Percentiles rank a stretch among this genome's conserved stretches.
These are phyloP conservation scores for Phytophthora cactorum DNA, from an alignment of 352 stramenopile genomes.

Conservation along the genomic window DNA sequence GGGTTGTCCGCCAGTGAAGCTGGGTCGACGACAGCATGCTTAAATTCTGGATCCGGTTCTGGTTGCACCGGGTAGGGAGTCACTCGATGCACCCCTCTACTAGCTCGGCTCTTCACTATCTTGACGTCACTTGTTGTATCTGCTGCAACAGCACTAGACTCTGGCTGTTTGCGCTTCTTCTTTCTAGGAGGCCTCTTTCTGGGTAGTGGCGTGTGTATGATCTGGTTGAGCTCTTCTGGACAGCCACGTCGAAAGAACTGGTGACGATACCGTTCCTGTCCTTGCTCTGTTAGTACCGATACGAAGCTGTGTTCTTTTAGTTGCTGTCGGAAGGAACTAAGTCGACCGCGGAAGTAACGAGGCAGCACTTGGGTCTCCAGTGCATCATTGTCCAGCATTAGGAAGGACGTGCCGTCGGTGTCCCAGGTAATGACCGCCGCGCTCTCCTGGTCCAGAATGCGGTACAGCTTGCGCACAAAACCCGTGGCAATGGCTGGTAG, in stretches of 20 bases:
- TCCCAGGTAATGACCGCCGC: slow-evolving; percentile 66
- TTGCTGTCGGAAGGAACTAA: slow-evolving; percentile 74
- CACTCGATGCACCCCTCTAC: slow-evolving; percentile 18
- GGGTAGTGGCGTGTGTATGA: slow-evolving; percentile 46
- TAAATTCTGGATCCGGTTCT: slow-evolving; percentile 20
- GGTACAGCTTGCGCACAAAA: slow-evolving; percentile 82
- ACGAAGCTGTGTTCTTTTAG: slow-evolving; percentile 71
- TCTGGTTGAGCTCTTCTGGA: slow-evolving; percentile 44
- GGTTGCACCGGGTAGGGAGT: slow-evolving; percentile 15
- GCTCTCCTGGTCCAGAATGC: slow-evolving; percentile 70
- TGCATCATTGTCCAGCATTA: slow-evolving; percentile 51
- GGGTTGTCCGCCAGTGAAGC: slow-evolving; percentile 27
- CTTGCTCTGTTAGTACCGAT: slow-evolving; percentile 1
- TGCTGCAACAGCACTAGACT: slow-evolving; percentile 1
- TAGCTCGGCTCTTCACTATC: slow-evolving; percentile 19
- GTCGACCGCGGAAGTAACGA: slow-evolving; percentile 69
- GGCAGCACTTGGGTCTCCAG: slow-evolving; percentile 61
- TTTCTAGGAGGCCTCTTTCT: slow-evolving; percentile 36
- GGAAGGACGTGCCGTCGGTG: slow-evolving; percentile 55
- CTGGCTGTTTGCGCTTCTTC: slow-evolving; percentile 37
- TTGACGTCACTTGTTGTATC: slow-evolving; percentile 12
- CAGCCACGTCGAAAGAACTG: slow-evolving; percentile 54
- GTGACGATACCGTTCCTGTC: slow-evolving; percentile 49
- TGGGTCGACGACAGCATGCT: slow-evolving; percentile 26
- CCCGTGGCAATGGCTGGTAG: slow-evolving; percentile 59